Evolutionary conservation across 257 asterid genomes (phyloP).

Genomic region (Asclepias syriaca): DNA sequence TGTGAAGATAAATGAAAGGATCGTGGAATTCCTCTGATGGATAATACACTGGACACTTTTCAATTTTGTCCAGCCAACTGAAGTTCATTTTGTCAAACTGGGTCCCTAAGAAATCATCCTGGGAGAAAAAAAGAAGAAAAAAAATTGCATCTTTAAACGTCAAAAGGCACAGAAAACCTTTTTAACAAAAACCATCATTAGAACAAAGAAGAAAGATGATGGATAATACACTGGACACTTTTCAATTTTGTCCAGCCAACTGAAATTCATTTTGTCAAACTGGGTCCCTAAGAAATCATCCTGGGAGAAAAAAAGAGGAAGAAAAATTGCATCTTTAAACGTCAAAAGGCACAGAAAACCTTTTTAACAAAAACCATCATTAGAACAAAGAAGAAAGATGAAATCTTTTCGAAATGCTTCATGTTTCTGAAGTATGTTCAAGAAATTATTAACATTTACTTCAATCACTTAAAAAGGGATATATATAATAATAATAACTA

Average conservation of each 20-base stretch:
- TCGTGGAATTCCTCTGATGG: constrained; percentile 39
- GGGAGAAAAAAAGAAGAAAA: too few species aligned
- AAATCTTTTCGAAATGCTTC: background rate
- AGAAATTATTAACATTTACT: background rate
- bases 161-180: too few species aligned
- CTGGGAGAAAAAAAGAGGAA: background rate
- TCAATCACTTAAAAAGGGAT: background rate
- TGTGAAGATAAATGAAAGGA: constrained; percentile 32
- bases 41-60: too few species aligned
- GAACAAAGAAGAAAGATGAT: too few species aligned
- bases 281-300: background rate
- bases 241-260: too few species aligned
- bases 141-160: too few species aligned
- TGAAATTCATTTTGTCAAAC: constrained; percentile 6
- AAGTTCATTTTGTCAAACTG: too few species aligned
- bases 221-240: too few species aligned
- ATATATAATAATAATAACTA: background rate
- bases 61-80: too few species aligned
- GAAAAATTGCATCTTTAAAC: background rate
- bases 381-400: background rate
- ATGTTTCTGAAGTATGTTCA: background rate
- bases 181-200: too few species aligned
- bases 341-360: background rate
- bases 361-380: background rate
- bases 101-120: too few species aligned